phyloP scores from a whole-genome alignment of 352 stramenopile species.

The Peronosclerospora sorghi region DNA sequence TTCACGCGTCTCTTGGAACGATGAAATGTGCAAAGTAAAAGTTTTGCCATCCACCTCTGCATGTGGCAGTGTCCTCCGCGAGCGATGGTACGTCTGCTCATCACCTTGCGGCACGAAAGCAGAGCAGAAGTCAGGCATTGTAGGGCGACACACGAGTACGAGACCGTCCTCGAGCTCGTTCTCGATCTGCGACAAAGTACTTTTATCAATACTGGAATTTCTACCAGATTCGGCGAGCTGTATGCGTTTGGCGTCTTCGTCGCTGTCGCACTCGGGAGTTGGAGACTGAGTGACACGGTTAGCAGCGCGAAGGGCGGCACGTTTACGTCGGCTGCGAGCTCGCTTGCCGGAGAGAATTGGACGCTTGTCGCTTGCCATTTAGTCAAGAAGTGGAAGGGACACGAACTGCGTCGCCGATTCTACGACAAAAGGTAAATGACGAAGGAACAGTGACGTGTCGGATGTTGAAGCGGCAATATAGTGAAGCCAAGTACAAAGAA shows the following conservation, averaged over 20 bases:
- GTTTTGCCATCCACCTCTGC: slow-evolving; percentile 10
- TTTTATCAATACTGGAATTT: slow-evolving; percentile 7
- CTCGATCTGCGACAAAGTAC: slow-evolving; percentile 18
- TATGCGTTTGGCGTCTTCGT: slow-evolving; percentile 14
- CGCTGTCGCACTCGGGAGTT: slow-evolving; percentile 24
- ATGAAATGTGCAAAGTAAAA: slow-evolving; percentile 45
- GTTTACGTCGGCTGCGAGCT: slow-evolving; percentile 47
- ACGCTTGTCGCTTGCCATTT: slow-evolving; percentile 54
- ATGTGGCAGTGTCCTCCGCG: not conserved
- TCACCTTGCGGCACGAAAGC: slow-evolving; percentile 29
- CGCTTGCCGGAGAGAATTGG: slow-evolving; percentile 56
- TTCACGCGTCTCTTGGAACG: slow-evolving; percentile 52
- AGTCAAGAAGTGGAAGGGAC: not conserved
- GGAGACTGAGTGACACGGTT: slow-evolving; percentile 7
- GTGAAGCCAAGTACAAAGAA: slow-evolving; percentile 17
- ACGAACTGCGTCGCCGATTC: not conserved
- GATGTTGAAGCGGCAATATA: slow-evolving; percentile 23
- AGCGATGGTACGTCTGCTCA: slow-evolving; percentile 4
- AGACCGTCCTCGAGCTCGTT: slow-evolving; percentile 43
- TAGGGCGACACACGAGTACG: slow-evolving; percentile 51
- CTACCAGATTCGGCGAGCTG: not conserved
- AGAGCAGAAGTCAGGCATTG: slow-evolving; percentile 50
- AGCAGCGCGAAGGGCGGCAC: slow-evolving; percentile 23
- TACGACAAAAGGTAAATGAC: slow-evolving; percentile 16
- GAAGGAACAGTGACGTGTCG: slow-evolving; percentile 11